Percentiles rank a stretch among this genome's conserved stretches.
These are phyloP conservation scores for Leishmania lainsoni DNA, from an alignment of 208 protist species.

Conservation along the genomic window DNA sequence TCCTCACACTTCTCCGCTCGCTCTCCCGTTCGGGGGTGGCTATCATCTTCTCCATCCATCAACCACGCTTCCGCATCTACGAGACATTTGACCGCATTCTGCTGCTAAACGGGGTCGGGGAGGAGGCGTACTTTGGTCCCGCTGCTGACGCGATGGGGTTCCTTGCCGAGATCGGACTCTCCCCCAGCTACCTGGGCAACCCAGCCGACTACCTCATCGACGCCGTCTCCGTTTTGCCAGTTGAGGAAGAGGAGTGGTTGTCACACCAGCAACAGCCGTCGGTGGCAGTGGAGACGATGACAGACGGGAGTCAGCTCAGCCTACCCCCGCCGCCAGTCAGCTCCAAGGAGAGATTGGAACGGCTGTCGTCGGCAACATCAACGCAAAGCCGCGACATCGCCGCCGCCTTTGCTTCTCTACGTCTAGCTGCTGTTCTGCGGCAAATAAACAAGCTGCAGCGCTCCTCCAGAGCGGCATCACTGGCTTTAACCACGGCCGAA, in stretches of 20 bases:
- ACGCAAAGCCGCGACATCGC: slow-evolving; percentile 51
- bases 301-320: slow-evolving; percentile 7
- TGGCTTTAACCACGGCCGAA: background rate
- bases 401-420: slow-evolving; percentile 40
- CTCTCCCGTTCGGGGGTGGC: slow-evolving; percentile 46
- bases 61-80: slow-evolving; percentile 69
- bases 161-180: slow-evolving; percentile 61
- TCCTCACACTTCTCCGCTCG: slow-evolving; percentile 53
- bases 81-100: slow-evolving; percentile 74
- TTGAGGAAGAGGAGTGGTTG: slow-evolving; percentile 24
- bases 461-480: background rate
- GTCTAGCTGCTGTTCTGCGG: slow-evolving; percentile 28
- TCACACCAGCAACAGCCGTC: slow-evolving; percentile 7
- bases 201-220: slow-evolving; percentile 89
- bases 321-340: background rate
- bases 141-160: slow-evolving; percentile 55
- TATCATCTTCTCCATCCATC: slow-evolving; percentile 79
- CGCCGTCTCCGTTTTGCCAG: slow-evolving; percentile 39
- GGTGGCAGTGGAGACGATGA: background rate
- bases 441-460: slow-evolving; percentile 15
- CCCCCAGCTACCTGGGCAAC: slow-evolving; percentile 46
- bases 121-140: slow-evolving; percentile 84
- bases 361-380: slow-evolving; percentile 1
- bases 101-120: slow-evolving; percentile 74
- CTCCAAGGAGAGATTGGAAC: slow-evolving; percentile 10